Conservation (phyloP, 2,329 filamentous ascomycete genomes). For the Diaporthe citrichinensis region DNA sequence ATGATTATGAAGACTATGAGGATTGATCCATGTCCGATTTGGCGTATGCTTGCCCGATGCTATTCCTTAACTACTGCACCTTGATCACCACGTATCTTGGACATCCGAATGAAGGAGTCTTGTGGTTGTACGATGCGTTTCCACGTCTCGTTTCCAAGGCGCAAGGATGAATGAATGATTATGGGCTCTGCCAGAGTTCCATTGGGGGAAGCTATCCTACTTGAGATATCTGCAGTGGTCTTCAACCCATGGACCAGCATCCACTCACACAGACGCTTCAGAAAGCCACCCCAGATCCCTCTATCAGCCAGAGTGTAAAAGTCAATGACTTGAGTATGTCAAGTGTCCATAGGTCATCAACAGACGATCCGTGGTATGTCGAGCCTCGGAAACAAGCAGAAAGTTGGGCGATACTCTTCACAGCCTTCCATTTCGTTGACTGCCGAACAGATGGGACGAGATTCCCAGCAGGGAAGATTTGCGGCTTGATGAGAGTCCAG, state of each 20-base stretch:
- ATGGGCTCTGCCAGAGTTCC: slow-evolving; percentile 1
- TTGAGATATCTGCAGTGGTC: not conserved
- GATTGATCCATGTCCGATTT: not conserved
- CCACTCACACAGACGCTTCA: not conserved
- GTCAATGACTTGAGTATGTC: not conserved
- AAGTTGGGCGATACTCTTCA: no score
- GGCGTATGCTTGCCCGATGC: not conserved
- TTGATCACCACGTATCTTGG: not conserved
- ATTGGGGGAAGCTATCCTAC: slow-evolving; percentile 1
- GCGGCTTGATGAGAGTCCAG: not conserved
- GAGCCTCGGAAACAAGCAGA: not conserved
- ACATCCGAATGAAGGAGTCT: no score
- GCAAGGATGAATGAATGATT: not conserved
- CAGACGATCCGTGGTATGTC: not conserved
- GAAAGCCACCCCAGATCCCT: not conserved
- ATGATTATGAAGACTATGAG: slow-evolving; percentile 27
- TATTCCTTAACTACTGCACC: no score
- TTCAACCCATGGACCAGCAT: not conserved
- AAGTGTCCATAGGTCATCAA: not conserved
- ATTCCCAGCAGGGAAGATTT: not conserved
- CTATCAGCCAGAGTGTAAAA: not conserved
- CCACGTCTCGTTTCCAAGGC: not conserved
- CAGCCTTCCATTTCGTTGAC: not conserved
- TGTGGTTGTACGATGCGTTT: not conserved
- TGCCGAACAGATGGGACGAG: not conserved